Evolutionary conservation across 2,329 filamentous ascomycete species (phyloP).

Genomic region (Sclerotinia trifoliorum): DNA sequence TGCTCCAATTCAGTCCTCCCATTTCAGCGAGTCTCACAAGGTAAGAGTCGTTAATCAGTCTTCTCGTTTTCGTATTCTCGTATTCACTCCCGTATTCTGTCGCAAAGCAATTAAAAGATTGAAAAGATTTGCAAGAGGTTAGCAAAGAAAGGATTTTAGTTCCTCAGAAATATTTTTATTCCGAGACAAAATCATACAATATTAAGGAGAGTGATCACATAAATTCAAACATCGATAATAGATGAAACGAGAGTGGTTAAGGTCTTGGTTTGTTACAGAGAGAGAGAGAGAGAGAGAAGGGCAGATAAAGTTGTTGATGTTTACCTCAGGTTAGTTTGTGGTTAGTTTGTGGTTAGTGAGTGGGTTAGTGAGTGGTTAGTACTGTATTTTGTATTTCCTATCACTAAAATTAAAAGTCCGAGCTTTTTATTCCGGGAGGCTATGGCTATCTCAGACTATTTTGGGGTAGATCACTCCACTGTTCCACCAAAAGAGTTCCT

Average conservation of each 20-base stretch:
- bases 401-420: background rate
- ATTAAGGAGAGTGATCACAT: background rate
- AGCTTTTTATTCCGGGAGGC: background rate
- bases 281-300: background rate
- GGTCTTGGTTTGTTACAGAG: conserved; percentile 3
- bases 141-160: background rate
- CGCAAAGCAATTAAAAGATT: background rate
- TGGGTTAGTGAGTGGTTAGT: too few relatives aligned
- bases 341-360: too few relatives aligned
- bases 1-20: background rate
- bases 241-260: conserved; percentile 6
- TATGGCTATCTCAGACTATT: background rate
- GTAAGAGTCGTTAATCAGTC: background rate
- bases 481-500: background rate
- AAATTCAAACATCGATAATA: background rate
- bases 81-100: background rate
- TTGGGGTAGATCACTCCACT: background rate
- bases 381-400: too few relatives aligned
- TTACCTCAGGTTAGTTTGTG: background rate
- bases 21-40: background rate
- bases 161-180: background rate
- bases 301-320: background rate
- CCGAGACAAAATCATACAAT: background rate
- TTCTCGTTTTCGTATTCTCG: background rate
- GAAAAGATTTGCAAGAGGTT: background rate